These are phyloP conservation scores for Lactarius pseudohatsudake DNA, from an alignment of 768 basidiomycete species.

Conservation along the genomic window DNA sequence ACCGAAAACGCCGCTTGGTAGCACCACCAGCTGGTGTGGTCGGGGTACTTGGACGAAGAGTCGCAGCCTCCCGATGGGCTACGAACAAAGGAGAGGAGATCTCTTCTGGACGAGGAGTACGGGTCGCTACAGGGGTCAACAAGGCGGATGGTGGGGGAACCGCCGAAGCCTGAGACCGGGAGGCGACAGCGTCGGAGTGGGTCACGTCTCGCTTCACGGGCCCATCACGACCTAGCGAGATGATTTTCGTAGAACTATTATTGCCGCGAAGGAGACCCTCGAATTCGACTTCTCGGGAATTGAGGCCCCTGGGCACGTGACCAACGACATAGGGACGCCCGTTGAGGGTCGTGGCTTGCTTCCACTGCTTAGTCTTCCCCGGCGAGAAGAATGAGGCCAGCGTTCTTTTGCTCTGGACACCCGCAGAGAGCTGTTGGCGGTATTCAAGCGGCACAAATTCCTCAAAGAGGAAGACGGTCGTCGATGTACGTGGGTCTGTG, in stretches of 20 bases:
- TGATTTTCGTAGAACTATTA: constrained; percentile 44
- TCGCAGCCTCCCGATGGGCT: neutral
- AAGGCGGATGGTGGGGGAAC: neutral
- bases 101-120: neutral
- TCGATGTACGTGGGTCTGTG: constrained; percentile 68
- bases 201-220: constrained; percentile 27
- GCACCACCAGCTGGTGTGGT: constrained; percentile 35
- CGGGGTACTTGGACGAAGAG: constrained; percentile 32
- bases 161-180: neutral
- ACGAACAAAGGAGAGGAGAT: constrained; percentile 16
- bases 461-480: constrained; percentile 81
- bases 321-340: constrained; percentile 71
- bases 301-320: constrained; percentile 53
- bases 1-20: constrained; percentile 56
- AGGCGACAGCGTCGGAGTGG: constrained; percentile 1
- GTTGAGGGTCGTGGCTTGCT: constrained; percentile 78
- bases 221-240: constrained; percentile 34
- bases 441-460: constrained; percentile 93
- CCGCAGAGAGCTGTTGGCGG: constrained; percentile 65
- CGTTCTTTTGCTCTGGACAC: constrained; percentile 51
- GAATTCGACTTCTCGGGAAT: constrained; percentile 70
- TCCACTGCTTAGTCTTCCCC: constrained; percentile 60
- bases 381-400: constrained; percentile 69
- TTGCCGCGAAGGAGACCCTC: constrained; percentile 68
- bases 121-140: neutral